A percentile compares a stretch with the other conserved stretches of the same genome.
Evolutionary conservation across 352 stramenopile genomes (phyloP).

Genomic region (Pseudoperonospora humuli): DNA sequence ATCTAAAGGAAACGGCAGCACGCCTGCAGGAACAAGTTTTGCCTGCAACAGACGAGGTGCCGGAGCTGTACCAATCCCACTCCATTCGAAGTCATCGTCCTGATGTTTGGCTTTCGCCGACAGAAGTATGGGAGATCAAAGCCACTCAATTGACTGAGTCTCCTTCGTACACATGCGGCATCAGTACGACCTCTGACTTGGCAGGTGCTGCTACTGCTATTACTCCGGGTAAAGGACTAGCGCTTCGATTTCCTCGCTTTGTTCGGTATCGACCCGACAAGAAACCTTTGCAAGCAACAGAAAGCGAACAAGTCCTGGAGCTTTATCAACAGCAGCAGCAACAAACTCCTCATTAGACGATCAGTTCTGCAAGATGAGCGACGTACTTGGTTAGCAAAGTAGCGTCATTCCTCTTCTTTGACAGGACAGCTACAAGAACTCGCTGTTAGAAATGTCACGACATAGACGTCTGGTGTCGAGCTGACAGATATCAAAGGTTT

Average conservation of each 20-base stretch:
- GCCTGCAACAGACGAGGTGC: constrained; percentile 50
- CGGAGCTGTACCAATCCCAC: constrained; percentile 32
- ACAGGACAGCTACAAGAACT: no score
- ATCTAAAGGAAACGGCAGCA: constrained; percentile 65
- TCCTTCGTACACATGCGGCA: constrained; percentile 90
- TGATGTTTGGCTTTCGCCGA: constrained; percentile 91
- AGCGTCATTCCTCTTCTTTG: no score
- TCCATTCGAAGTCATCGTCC: constrained; percentile 63
- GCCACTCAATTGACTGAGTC: constrained; percentile 97
- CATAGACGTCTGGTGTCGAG: no score
- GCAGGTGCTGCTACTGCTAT: not conserved
- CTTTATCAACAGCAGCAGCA: constrained; percentile 49
- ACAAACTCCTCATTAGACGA: constrained; percentile 14
- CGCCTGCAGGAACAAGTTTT: constrained; percentile 35
- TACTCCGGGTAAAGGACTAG: constrained; percentile 79
- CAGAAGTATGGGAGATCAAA: constrained; percentile 98
- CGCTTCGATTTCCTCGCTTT: constrained; percentile 98
- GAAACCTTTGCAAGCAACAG: constrained; percentile 90
- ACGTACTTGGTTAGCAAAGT: no score
- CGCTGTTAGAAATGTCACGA: no score
- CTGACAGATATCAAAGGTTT: no score
- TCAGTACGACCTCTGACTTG: not conserved
- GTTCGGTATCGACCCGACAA: constrained; percentile 95
- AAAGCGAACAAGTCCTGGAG: constrained; percentile 87
- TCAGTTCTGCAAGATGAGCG: no score